Conservation (phyloP, 1,284 basidiomycete species). For the Melanopsichium pennsylvanicum region DNA sequence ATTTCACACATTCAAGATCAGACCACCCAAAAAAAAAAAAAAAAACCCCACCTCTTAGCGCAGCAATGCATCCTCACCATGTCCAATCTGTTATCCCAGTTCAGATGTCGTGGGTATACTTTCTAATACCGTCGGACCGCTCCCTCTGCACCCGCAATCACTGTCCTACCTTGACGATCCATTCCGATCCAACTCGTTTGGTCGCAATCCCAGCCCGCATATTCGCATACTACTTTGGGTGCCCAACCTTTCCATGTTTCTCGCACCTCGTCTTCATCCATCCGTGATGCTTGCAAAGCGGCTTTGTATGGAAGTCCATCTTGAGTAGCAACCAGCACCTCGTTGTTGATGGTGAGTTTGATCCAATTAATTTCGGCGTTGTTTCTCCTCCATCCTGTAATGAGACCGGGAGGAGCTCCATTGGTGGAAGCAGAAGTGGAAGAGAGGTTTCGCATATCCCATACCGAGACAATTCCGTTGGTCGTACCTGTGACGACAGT, state of each 20-base stretch:
- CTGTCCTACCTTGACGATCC: conserved; percentile 15
- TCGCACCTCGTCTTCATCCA: neutral
- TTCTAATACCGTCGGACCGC: conserved; percentile 26
- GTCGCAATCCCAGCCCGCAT: conserved; percentile 55
- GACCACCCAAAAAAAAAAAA: no score
- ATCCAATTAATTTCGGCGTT: conserved; percentile 21
- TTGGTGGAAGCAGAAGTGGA: neutral
- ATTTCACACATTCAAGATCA: no score
- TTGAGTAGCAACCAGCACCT: conserved; percentile 41
- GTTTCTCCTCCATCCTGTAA: conserved; percentile 30
- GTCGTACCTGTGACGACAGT: conserved; percentile 74
- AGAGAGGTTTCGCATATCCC: conserved; percentile 70
- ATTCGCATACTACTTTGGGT: conserved; percentile 36
- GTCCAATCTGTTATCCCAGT: no score
- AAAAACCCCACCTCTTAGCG: no score
- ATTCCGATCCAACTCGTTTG: conserved; percentile 30
- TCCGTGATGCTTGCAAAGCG: no score
- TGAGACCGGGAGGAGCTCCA: conserved; percentile 9
- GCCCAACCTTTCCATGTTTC: conserved; percentile 1
- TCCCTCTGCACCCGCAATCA: conserved; percentile 47
- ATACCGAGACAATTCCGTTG: conserved; percentile 73
- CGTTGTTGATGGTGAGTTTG: neutral
- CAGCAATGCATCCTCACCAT: no score
- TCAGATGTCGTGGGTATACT: no score
- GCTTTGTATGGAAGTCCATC: conserved; percentile 58